Evolutionary conservation across 106 monocot species (phyloP).

Genomic region (Acorus calamus): DNA sequence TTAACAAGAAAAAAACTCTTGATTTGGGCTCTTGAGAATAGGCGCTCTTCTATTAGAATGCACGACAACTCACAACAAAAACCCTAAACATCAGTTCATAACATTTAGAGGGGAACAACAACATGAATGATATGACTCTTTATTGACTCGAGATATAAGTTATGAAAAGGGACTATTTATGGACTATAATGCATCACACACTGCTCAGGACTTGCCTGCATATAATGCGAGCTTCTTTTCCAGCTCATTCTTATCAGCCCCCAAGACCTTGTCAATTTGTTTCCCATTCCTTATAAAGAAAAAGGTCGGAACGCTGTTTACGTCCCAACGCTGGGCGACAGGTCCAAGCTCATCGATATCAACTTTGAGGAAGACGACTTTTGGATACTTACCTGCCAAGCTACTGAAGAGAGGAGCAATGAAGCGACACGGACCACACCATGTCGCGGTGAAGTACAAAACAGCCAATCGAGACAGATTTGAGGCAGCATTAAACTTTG

Average conservation of each 20-base stretch:
- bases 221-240: conserved; percentile 53
- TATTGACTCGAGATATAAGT: too few relatives aligned
- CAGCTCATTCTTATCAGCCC: conserved; percentile 62
- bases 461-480: conserved; percentile 33
- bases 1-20: too few relatives aligned
- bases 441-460: conserved; percentile 91
- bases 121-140: too few relatives aligned
- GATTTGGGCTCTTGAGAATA: too few relatives aligned
- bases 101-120: too few relatives aligned
- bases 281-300: conserved; percentile 74
- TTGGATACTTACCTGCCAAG: conserved; percentile 54
- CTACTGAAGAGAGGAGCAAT: conserved; percentile 51
- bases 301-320: conserved; percentile 73
- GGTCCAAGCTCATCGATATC: conserved; percentile 59
- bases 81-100: too few relatives aligned
- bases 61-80: too few relatives aligned
- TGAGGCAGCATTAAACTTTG: conserved; percentile 46
- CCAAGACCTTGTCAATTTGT: conserved; percentile 62
- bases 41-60: too few relatives aligned
- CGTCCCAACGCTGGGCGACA: conserved; percentile 56
- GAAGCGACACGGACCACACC: conserved; percentile 78
- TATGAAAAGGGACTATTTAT: too few relatives aligned
- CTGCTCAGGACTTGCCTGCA: conserved; percentile 1
- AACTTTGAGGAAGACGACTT: conserved; percentile 52
- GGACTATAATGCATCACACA: too few relatives aligned